Evolutionary conservation across 2,329 filamentous ascomycete genomes (phyloP), one percentile per base, ranked within the genome.

Genomic region (Trichophyton benhamiae): DNA sequence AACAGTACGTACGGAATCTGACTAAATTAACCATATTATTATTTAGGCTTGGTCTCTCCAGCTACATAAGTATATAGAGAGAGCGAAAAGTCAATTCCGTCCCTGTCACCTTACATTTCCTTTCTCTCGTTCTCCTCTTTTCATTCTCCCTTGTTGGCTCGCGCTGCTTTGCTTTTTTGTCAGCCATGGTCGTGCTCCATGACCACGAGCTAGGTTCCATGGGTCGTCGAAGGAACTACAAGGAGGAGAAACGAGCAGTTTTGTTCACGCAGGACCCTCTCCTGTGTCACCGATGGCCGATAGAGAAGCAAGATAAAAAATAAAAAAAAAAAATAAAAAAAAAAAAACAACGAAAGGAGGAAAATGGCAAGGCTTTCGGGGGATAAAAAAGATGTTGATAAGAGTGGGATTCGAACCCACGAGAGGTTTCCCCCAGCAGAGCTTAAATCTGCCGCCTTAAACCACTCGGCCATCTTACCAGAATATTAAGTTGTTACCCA

Each of bases 391-490:
- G 25, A 55, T 55, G 52, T 38, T 55, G 52, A 55, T 55, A 55
- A 55, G 52, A 55, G 52, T 55, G 52, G 52, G 52, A 55, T 55
- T 55, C 52, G 52, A 55, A 55, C 52, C 52, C 52, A 55, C 52
- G 52, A 55, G 52, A 55, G 52, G 52, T 55, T 20, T 55, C 52
- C 52, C 52, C 15, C 52, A 55, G 52, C 52, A 55, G 52, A 55
- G 52, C 52, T 55, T 55, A 55, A 55, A 55, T 55, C 52, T 55
- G 52, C 52, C 52, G 52, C 52, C 52, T 55, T 55, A 55, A 55
- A 55, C 52, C 52, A 55, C 52, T 55, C 52, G 52, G 46, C 46
- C 46, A 52, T 55, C 52, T 55, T 55, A 55, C 52, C 52, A 36
- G 52, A 55, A 55, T 55, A 55, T 55, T 55, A 55, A 55, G 27